These are phyloP conservation scores for Blastobotrys buckinghamii DNA, from an alignment of 1,139 yeast species.

Conservation along the genomic window DNA sequence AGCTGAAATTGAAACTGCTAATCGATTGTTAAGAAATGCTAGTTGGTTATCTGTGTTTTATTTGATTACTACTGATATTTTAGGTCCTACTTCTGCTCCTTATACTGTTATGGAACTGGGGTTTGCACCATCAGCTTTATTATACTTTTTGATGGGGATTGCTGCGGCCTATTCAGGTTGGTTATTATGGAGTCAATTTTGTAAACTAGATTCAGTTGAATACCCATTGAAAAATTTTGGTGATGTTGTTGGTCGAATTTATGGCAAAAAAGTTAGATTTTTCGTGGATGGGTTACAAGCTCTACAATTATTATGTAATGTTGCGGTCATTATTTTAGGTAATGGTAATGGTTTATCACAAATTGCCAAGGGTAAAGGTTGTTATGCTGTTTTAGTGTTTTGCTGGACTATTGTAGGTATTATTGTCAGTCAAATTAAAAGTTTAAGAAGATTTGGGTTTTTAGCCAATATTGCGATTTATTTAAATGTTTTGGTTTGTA, in stretches of 20 bases:
- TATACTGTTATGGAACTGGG: conserved; percentile 41
- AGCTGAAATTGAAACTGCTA: too few species aligned
- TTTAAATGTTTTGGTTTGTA: conserved; percentile 40
- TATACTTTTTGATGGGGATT: conserved; percentile 38
- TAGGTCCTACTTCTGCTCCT: conserved; percentile 43
- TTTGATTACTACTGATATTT: conserved; percentile 42
- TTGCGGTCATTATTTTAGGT: conserved; percentile 38
- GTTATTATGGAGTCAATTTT: conserved; percentile 31
- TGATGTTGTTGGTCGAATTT: conserved; percentile 38
- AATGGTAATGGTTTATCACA: conserved; percentile 42
- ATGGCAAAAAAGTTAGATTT: conserved; percentile 32
- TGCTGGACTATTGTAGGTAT: conserved; percentile 41
- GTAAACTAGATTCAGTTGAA: conserved; percentile 37
- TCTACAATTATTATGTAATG: conserved; percentile 39
- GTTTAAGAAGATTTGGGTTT: conserved; percentile 37
- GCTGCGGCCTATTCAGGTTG: conserved; percentile 39
- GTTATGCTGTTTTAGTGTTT: conserved; percentile 38
- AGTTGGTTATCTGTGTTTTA: conserved; percentile 38
- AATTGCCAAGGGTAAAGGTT: conserved; percentile 35
- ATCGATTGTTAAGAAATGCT: conserved; percentile 32
- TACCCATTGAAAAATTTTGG: conserved; percentile 41
- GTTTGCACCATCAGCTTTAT: conserved; percentile 39
- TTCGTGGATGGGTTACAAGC: conserved; percentile 37
- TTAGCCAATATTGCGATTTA: conserved; percentile 42
- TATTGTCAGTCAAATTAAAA: conserved; percentile 39